Base-by-base conservation (phyloP, 768 basidiomycete species). In the Asterophora parasitica region DNA sequence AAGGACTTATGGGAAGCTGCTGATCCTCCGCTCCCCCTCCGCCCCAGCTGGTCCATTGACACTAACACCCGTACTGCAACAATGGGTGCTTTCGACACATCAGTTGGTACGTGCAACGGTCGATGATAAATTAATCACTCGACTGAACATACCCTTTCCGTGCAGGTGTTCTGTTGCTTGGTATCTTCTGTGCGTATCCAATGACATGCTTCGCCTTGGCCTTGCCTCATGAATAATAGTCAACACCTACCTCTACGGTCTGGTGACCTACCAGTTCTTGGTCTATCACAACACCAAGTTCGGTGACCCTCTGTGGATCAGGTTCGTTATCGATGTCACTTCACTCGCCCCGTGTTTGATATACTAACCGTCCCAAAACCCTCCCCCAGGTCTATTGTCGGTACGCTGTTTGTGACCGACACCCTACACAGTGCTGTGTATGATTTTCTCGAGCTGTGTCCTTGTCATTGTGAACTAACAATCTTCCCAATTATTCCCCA, bases 181-280 rank as follows among this genome's bases (percentile, higher is more conserved):
- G 61, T 34, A 39, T 63, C 15, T 61, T 63, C 44, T 57, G 61
- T 61, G 39, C 15, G 60, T 56, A 31, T 42, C 16, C 16, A 28
- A 15, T n/a, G 23, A 7, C 20, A 27, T 17, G 27, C 30, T 38
- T 34, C 35, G n/a, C 13, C 33, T 23, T 15, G 20, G 9, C 43
- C 4, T 17, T 1, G 44, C 45, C 39, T 32, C 6, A 36, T 37
- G 34, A 19, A 28, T 35, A 17, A 9, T 35, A 63, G 61, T 63
- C 39, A 63, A 63, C 43, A 63, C 61, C 23, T 63, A 57, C 20
- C 49, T 63, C 7, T 63, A 68, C 45, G 71, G 70, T 0, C 58
- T 71, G 12, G 70, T 73, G 48, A 61, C 59, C 0, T 72, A 66
- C 51, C 71, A 73, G 44, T 73, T 72, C 50, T 51, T 61, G 11